These are phyloP conservation scores for Nothophoma quercina DNA, from an alignment of 2,329 filamentous ascomycete genomes.

Conservation along the genomic window DNA sequence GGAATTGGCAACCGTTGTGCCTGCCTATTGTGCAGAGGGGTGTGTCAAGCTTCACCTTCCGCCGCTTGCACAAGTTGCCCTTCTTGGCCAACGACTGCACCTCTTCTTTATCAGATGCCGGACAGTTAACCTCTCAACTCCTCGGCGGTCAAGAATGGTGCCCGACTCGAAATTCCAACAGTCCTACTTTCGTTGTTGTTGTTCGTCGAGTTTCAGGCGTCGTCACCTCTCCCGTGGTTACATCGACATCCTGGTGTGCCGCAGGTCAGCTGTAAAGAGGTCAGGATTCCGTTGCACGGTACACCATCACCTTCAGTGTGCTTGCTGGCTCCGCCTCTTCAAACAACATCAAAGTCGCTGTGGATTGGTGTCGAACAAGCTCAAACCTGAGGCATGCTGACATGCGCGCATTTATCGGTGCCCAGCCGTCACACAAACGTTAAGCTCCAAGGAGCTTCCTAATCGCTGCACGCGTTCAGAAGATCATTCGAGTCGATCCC, in stretches of 20 bases:
- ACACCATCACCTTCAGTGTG: background rate
- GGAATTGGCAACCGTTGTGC: background rate
- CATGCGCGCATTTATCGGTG: background rate
- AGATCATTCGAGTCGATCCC: background rate
- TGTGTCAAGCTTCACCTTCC: conserved; percentile 9
- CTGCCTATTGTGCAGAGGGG: background rate
- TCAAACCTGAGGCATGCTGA: background rate
- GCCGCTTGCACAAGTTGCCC: background rate
- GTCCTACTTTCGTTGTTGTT: background rate
- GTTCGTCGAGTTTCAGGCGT: background rate
- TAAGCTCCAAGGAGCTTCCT: background rate
- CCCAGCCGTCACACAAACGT: background rate
- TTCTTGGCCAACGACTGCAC: conserved; percentile 3
- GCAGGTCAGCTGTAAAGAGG: background rate
- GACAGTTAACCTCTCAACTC: too few relatives aligned
- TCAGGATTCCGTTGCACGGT: background rate
- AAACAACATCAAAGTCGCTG: background rate
- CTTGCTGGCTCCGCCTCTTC: background rate
- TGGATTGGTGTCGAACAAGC: background rate
- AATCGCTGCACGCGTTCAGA: background rate
- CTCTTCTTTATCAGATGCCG: background rate
- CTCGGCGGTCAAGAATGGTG: too few relatives aligned
- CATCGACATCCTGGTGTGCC: background rate
- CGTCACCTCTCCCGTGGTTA: background rate
- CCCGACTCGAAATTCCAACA: background rate